Evolutionary conservation across 306 rosid genomes (phyloP), one percentile per base, ranked within the genome.

Genomic region (Glycine soja): DNA sequence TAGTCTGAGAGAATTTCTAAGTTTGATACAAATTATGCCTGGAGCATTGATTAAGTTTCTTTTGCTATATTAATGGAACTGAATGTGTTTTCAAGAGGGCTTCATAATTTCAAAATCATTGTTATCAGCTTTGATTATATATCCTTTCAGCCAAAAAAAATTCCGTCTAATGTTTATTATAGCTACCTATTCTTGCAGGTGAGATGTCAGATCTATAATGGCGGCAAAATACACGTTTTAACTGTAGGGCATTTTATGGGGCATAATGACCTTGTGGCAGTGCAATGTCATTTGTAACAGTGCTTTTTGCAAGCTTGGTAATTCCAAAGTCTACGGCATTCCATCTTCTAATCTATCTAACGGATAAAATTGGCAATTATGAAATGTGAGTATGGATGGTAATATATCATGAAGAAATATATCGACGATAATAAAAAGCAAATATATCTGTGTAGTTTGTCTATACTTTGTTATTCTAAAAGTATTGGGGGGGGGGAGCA

Each of bases 161-260:
- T 62, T 78, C 43, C 78, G 8, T 78, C 61, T 78, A 40, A 73
- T 73, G 73, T 77, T 76, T 53, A 56, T 36, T 43, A 11, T 57
- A 74, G 76, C 75, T 72, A 36, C 72, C 69, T 57, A 51, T 56
- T 56, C 52, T 83, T 87, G 70, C 89, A 90, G 97, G 92, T 81
- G 92, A 92, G 84, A 59, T 88, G 74, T 61, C 80, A 54, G 82
- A 88, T 63, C 61, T 88, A 24, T 81, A 15, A 81, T 24, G 45
- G 52, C 61, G 4, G 72, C 78, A 70, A 65, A 75, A 30, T 59
- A 30, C 51, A 79, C 42, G 40, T 65, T 63, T 53, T 34, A 48
- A 51, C 32, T 58, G n/a, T 56, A 76, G 61, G 70, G 40, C 77
- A 76, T 66, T 71, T 66, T 30, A 15, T 24, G 70, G 65, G 65